Percentiles rank a stretch among this genome's conserved stretches.
phyloP scores from a whole-genome alignment of 2,329 filamentous ascomycete species.

The Aaosphaeria pasadenensis region DNA sequence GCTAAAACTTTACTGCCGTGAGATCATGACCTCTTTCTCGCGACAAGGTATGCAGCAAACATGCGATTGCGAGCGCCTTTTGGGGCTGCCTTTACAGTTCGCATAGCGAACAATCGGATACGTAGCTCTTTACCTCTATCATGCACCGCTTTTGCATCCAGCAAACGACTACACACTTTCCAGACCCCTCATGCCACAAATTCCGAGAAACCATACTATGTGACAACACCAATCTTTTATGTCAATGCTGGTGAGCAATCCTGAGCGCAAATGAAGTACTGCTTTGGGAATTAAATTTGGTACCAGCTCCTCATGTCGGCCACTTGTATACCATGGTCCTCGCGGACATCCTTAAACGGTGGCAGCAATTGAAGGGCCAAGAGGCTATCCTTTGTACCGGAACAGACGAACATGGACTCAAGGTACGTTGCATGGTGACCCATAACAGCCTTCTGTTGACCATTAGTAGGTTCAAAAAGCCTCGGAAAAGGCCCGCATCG shows the following conservation, averaged over 20 bases:
- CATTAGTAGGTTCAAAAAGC: constrained; percentile 70
- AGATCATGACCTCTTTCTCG: no score
- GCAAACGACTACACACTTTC: no score
- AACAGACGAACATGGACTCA: constrained; percentile 97
- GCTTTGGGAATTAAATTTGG: background rate
- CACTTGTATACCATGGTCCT: constrained; percentile 94
- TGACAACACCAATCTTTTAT: constrained; percentile 97
- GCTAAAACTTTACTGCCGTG: no score
- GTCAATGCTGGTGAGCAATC: constrained; percentile 77
- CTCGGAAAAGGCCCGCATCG: constrained; percentile 65
- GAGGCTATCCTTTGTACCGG: constrained; percentile 78
- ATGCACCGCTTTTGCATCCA: background rate
- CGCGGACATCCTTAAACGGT: constrained; percentile 87
- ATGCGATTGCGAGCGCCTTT: background rate
- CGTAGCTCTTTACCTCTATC: no score
- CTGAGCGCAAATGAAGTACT: background rate
- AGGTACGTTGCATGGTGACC: constrained; percentile 49
- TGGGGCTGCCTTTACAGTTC: background rate
- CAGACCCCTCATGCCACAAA: no score
- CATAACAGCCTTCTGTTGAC: background rate
- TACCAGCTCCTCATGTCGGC: constrained; percentile 81
- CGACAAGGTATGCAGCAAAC: no score
- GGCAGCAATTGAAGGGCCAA: constrained; percentile 73
- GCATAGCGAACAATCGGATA: no score
- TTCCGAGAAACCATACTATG: constrained; percentile 77